A percentile compares a stretch with the other conserved stretches of the same genome.
phyloP scores from a whole-genome alignment of 2,329 filamentous ascomycete species.

The Proliferodiscus dingleyae region DNA sequence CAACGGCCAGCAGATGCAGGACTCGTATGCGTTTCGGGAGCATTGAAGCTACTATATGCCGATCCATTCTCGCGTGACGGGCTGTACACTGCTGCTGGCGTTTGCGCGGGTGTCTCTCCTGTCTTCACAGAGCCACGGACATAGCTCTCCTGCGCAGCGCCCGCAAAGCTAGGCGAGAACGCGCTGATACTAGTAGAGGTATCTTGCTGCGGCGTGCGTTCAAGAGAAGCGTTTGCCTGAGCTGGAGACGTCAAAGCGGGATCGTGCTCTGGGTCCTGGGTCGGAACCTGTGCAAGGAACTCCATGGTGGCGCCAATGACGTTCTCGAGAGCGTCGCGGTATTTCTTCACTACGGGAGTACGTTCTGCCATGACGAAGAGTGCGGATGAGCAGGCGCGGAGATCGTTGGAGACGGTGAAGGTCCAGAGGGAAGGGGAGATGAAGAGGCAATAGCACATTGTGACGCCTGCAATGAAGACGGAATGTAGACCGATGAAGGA shows the following conservation, averaged over 20 bases:
- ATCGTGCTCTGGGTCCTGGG: constrained; percentile 2
- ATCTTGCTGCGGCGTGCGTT: constrained; percentile 1
- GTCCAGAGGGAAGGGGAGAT: constrained; percentile 24
- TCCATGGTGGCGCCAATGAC: constrained; percentile 40
- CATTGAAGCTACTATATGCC: constrained; percentile 8
- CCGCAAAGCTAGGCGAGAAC: constrained; percentile 11
- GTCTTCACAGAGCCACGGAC: constrained; percentile 9
- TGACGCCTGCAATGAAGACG: constrained; percentile 39
- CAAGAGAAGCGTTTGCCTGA: background rate
- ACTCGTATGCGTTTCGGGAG: constrained; percentile 14
- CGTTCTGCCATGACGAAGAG: constrained; percentile 43
- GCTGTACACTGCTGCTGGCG: constrained; percentile 8
- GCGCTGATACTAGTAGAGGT: background rate
- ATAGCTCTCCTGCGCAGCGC: constrained; percentile 17
- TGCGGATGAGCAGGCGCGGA: constrained; percentile 38
- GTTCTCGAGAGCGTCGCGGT: constrained; percentile 38
- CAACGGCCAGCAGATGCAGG: constrained; percentile 14
- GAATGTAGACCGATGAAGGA: constrained; percentile 41
- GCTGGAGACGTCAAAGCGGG: background rate
- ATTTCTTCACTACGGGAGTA: constrained; percentile 39
- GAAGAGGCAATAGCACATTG: constrained; percentile 31
- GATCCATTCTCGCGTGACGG: constrained; percentile 3
- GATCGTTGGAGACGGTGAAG: constrained; percentile 24
- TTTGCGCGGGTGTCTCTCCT: too few species aligned
- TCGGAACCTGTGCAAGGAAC: constrained; percentile 18